Conservation (phyloP, 1,284 basidiomycete genomes). For the Phellopilus nigrolimitatus region DNA sequence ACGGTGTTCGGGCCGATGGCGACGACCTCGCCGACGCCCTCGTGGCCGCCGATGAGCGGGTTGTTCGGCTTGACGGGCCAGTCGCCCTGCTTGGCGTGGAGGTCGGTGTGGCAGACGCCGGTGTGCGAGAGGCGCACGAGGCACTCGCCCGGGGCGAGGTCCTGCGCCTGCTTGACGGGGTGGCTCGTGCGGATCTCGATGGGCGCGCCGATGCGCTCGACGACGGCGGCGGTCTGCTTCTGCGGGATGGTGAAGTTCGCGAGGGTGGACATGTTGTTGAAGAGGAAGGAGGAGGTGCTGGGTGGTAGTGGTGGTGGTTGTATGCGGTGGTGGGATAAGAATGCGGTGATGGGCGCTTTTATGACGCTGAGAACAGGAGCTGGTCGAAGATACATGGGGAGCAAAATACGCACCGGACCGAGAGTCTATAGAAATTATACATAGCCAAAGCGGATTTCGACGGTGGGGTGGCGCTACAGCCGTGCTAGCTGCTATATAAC, state of each 20-base stretch:
- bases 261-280: slow-evolving; percentile 10
- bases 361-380: no score
- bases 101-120: slow-evolving; percentile 64
- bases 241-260: slow-evolving; percentile 34
- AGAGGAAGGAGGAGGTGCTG: not conserved
- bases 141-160: slow-evolving; percentile 62
- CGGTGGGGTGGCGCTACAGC: not conserved
- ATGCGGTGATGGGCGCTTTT: no score
- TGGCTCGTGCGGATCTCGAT: slow-evolving; percentile 34
- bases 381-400: no score
- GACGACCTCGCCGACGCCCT: slow-evolving; percentile 57
- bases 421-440: not conserved
- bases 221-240: slow-evolving; percentile 46
- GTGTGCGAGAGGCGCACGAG: slow-evolving; percentile 63
- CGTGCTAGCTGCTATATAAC: not conserved
- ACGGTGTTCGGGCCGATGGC: slow-evolving; percentile 57
- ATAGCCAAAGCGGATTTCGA: not conserved
- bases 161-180: slow-evolving; percentile 49
- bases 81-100: slow-evolving; percentile 55
- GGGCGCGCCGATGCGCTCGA: slow-evolving; percentile 33
- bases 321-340: no score
- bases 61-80: slow-evolving; percentile 45
- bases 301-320: no score
- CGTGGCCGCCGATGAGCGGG: slow-evolving; percentile 69
- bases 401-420: no score